Evolutionary conservation across 1,284 basidiomycete genomes (phyloP).

Genomic region (Cystobasidium pallidum): DNA sequence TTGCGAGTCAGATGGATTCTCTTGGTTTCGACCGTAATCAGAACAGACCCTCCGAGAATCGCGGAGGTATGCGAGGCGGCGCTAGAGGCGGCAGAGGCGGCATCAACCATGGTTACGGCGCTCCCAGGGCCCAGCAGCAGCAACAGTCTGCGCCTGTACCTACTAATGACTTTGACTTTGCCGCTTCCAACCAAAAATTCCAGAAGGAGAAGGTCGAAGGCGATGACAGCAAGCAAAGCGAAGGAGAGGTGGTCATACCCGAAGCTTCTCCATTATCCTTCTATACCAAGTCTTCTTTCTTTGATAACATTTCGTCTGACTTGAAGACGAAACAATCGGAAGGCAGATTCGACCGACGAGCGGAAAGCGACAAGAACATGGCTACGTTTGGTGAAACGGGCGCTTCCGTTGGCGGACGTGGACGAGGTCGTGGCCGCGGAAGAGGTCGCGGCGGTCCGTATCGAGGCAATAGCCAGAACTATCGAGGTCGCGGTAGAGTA

Average conservation of each 20-base stretch:
- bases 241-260: conserved; percentile 48
- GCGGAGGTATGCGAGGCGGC: conserved; percentile 32
- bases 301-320: conserved; percentile 54
- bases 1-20: conserved; percentile 29
- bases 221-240: conserved; percentile 25
- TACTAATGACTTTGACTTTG: conserved; percentile 53
- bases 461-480: not conserved
- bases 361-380: conserved; percentile 52
- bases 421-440: conserved; percentile 30
- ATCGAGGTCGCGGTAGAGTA: conserved; percentile 15
- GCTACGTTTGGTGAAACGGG: conserved; percentile 52
- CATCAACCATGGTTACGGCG: conserved; percentile 7
- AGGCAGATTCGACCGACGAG: conserved; percentile 48
- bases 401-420: conserved; percentile 19
- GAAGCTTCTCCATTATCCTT: conserved; percentile 39
- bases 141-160: conserved; percentile 46
- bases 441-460: conserved; percentile 18
- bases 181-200: conserved; percentile 52
- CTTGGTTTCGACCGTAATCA: conserved; percentile 16
- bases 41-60: not conserved
- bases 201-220: conserved; percentile 47
- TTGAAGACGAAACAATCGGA: conserved; percentile 36
- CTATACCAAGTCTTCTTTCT: conserved; percentile 53
- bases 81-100: not conserved
- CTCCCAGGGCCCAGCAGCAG: conserved; percentile 5